Percentiles rank a stretch among this genome's conserved stretches.
Evolutionary conservation across 495 filamentous ascomycete genomes (phyloP).

Genomic region (Aspergillus biplanus): DNA sequence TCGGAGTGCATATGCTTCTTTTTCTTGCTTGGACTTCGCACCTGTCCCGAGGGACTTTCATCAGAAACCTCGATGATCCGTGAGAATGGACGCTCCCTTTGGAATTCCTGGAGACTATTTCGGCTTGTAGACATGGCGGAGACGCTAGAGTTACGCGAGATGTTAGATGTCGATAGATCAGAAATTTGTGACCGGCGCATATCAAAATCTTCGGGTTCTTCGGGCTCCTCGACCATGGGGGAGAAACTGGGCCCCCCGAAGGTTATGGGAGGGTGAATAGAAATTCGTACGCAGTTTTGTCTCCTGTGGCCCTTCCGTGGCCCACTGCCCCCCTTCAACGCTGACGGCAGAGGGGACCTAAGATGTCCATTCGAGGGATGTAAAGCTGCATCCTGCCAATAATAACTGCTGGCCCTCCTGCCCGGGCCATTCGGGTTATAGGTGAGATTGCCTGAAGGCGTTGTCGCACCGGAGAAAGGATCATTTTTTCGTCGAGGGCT

Average conservation of each 20-base stretch:
- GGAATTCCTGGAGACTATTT: conserved; percentile 22
- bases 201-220: conserved; percentile 41
- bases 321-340: conserved; percentile 41
- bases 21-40: conserved; percentile 32
- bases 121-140: conserved; percentile 25
- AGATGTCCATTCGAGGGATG: conserved; percentile 29
- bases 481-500: conserved; percentile 32
- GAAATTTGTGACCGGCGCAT: conserved; percentile 21
- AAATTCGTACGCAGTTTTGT: conserved; percentile 55
- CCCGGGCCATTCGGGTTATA: conserved; percentile 4
- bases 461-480: conserved; percentile 35
- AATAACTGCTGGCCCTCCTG: conserved; percentile 17
- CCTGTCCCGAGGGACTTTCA: conserved; percentile 23
- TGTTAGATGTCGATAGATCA: conserved; percentile 24
- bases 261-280: conserved; percentile 47
- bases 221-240: conserved; percentile 42
- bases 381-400: conserved; percentile 29
- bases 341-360: conserved; percentile 38
- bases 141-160: conserved; percentile 25
- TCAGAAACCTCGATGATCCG: conserved; percentile 21
- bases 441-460: not conserved
- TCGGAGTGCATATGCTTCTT: conserved; percentile 26
- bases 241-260: conserved; percentile 42
- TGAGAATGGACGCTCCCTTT: conserved; percentile 8
- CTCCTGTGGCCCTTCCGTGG: conserved; percentile 49